Conservation (phyloP, 805 yeast genomes). For the Candida montana region DNA sequence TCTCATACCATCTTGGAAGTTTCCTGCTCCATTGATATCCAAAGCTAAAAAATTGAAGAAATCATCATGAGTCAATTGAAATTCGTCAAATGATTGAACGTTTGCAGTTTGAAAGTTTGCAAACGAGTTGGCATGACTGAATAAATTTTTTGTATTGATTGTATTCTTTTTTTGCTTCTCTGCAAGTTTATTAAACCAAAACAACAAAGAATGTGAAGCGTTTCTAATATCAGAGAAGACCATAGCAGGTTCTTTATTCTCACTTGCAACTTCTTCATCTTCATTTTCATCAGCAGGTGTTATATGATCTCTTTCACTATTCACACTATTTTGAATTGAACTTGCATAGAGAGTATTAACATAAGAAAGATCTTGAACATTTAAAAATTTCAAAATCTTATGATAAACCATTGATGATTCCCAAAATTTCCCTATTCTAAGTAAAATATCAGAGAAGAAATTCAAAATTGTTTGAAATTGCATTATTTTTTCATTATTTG, state of each 20-base stretch:
- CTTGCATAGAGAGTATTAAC: conserved; percentile 3
- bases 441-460: conserved; percentile 16
- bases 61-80: conserved; percentile 25
- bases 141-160: conserved; percentile 2
- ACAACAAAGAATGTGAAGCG: conserved; percentile 27
- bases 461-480: conserved; percentile 12
- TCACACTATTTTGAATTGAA: background rate
- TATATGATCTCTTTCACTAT: conserved; percentile 11
- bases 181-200: conserved; percentile 25
- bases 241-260: conserved; percentile 28
- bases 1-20: conserved; percentile 10
- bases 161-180: conserved; percentile 10
- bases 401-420: conserved; percentile 25
- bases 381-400: conserved; percentile 24
- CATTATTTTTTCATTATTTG: conserved; percentile 6
- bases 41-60: conserved; percentile 26
- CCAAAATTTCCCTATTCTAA: conserved; percentile 25
- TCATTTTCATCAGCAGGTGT: conserved; percentile 18
- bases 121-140: conserved; percentile 4
- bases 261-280: conserved; percentile 25
- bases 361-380: conserved; percentile 22
- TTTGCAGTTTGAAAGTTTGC: conserved; percentile 16
- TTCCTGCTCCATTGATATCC: conserved; percentile 21
- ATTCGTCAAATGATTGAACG: conserved; percentile 18
- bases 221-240: conserved; percentile 32